Conservation (phyloP, 148 eudicot species). For the Oxyria digyna region DNA sequence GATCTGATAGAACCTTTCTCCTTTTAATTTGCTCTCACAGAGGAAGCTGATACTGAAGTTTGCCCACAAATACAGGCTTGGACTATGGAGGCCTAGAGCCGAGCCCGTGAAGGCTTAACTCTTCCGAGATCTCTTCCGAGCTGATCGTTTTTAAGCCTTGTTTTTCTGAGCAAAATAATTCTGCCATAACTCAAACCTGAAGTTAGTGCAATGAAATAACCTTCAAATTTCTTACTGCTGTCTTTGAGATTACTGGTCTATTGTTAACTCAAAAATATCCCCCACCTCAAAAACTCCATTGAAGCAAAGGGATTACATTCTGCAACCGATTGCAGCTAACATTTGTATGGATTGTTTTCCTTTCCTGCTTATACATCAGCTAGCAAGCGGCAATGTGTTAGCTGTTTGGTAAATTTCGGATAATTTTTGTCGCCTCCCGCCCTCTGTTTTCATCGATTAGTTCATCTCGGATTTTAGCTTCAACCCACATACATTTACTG, state of each 20-base stretch:
- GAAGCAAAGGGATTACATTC: not conserved
- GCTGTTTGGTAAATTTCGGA: no score
- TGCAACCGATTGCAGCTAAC: not conserved
- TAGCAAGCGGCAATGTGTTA: no score
- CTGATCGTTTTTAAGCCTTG: not conserved
- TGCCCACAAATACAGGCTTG: constrained; percentile 59
- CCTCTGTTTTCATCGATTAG: no score
- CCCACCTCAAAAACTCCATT: not conserved
- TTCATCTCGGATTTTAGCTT: no score
- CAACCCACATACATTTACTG: no score
- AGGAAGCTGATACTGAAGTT: constrained; percentile 56
- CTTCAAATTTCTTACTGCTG: not conserved
- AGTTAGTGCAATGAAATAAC: not conserved
- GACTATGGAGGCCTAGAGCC: constrained; percentile 69
- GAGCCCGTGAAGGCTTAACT: constrained; percentile 32
- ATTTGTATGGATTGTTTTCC: not conserved
- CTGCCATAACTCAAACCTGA: constrained; percentile 1
- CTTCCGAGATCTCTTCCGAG: not conserved
- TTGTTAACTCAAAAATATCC: not conserved
- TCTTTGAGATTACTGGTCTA: not conserved
- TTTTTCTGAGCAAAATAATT: not conserved
- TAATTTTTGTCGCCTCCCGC: no score
- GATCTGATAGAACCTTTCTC: not conserved
- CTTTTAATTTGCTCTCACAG: constrained; percentile 5
- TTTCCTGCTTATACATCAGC: not conserved